Evolutionary conservation across 2,329 filamentous ascomycete genomes (phyloP), one percentile per base, ranked within the genome.

Genomic region (Ceratocystis variospora): DNA sequence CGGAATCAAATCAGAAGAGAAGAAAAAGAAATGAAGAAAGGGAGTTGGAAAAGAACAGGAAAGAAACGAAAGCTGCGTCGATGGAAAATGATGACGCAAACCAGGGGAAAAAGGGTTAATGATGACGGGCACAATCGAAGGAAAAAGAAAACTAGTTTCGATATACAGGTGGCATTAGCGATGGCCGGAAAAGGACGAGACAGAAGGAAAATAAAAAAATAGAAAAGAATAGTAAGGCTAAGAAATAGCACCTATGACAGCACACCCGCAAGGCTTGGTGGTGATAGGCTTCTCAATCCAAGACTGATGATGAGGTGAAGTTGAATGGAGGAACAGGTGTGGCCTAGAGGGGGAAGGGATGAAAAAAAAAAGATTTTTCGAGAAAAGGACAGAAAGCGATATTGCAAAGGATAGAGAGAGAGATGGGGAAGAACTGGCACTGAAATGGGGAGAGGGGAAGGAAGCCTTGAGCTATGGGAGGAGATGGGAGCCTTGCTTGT

Each of bases 161-260:
- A 72, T 73, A 71, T 70, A 73, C 71, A 72, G 71, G 69, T 70
- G 68, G 71, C 71, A 72, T 73, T 71, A 71, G 66, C 63, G 64
- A 63, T 66, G 44, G 57, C 33, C 57, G 46, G 33, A 45, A 64
- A 44, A 55, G 31, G 55, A 59, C 28, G 25, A 59, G 25, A 22
- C 46, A 55, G 46, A 33, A 57, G 37, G 37, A 59, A 59, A 45
- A 7, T 8, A 31, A 22, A 64, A 64, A 12, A 45, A 31, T 45
- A 45, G 31, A 64, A 46, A 55, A 55, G 22, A 57, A 69, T 69
- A 70, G 70, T 70, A 70, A 61, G 66, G 44, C 37, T 41, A 41
- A 63, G 50, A 63, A 45, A 64, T 31, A 64, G 44, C 28, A 41
- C 46, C 25, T 59, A 59, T 10, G 28, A 59, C 50, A 55, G 5